Conservation (phyloP, 202 grass and related monocot species). For the Setaria italica region DNA sequence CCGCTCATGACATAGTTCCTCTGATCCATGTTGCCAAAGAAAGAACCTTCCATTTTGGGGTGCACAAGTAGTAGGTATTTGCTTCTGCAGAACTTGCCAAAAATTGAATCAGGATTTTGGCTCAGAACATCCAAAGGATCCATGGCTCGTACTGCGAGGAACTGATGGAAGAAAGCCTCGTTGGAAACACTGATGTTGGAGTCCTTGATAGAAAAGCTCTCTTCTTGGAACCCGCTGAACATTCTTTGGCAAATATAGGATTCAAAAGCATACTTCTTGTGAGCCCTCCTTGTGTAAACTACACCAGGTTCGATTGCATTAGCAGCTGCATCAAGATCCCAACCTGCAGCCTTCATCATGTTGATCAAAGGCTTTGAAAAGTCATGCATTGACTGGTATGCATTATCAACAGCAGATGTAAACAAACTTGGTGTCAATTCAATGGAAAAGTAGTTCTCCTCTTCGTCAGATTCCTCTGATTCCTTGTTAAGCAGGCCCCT, state of each 20-base stretch:
- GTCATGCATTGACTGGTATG: slow-evolving; percentile 94
- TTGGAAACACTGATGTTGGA: slow-evolving; percentile 64
- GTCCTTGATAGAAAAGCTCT: slow-evolving; percentile 72
- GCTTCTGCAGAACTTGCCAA: slow-evolving; percentile 89
- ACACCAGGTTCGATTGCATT: slow-evolving; percentile 77
- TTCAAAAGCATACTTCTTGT: slow-evolving; percentile 98
- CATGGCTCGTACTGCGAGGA: slow-evolving; percentile 85
- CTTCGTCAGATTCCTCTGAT: slow-evolving; percentile 75
- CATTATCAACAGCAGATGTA: slow-evolving; percentile 76
- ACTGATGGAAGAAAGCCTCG: slow-evolving; percentile 94
- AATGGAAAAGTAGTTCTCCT: slow-evolving; percentile 90
- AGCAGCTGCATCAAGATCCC: slow-evolving; percentile 97
- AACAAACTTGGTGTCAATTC: slow-evolving; percentile 90
- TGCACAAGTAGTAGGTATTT: slow-evolving; percentile 88
- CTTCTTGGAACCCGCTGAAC: slow-evolving; percentile 92
- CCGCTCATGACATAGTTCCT: slow-evolving; percentile 90
- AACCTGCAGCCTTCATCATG: slow-evolving; percentile 97
- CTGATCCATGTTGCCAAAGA: slow-evolving; percentile 95
- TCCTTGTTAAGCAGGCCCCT: slow-evolving; percentile 86
- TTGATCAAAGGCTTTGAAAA: slow-evolving; percentile 96
- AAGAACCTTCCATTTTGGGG: slow-evolving; percentile 96
- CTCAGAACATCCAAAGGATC: slow-evolving; percentile 95
- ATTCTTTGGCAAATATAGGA: slow-evolving; percentile 96
- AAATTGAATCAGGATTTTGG: slow-evolving; percentile 87
- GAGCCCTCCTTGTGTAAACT: slow-evolving; percentile 70